Percentiles rank a stretch among this genome's conserved stretches.
phyloP scores from a whole-genome alignment of 164 flowering plant species.

The Magnolia kwangsiensis region DNA sequence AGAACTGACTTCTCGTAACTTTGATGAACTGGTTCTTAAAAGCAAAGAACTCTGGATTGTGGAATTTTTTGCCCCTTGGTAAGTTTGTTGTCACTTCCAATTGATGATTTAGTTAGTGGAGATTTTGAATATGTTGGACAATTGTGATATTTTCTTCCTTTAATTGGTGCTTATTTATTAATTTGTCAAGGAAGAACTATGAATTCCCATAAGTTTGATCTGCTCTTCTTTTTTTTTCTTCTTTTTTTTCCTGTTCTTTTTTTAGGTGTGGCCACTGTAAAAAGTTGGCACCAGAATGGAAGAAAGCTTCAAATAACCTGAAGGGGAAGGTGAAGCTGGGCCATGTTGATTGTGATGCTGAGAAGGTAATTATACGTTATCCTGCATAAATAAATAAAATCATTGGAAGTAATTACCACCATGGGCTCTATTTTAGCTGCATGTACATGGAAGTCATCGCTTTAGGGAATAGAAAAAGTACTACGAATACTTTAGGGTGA shows the following conservation, averaged over 20 bases:
- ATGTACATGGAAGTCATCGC: too few relatives aligned
- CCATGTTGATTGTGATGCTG: slow-evolving; percentile 90
- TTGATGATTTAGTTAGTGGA: slow-evolving; percentile 5
- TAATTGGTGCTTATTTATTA: background rate
- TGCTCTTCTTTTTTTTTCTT: background rate
- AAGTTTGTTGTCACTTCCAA: slow-evolving; percentile 20
- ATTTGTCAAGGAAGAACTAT: background rate
- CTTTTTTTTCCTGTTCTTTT: background rate
- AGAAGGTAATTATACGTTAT: slow-evolving; percentile 45
- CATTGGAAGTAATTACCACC: background rate
- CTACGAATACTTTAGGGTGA: too few relatives aligned
- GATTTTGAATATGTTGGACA: background rate
- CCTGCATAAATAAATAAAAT: background rate
- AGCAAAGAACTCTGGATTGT: slow-evolving; percentile 98
- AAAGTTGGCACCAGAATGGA: slow-evolving; percentile 97
- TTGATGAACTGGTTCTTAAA: slow-evolving; percentile 79
- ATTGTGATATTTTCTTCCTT: background rate
- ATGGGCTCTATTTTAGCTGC: background rate
- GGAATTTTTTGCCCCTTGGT: slow-evolving; percentile 99
- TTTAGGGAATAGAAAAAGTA: too few relatives aligned
- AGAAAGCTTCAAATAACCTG: slow-evolving; percentile 85
- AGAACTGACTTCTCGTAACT: slow-evolving; percentile 70
- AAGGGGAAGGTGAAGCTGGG: slow-evolving; percentile 94
- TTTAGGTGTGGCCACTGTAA: slow-evolving; percentile 99
- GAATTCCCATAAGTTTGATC: background rate